These are phyloP conservation scores for Cytospora paraplurivora DNA, from an alignment of 2,329 filamentous ascomycete species.

Conservation along the genomic window DNA sequence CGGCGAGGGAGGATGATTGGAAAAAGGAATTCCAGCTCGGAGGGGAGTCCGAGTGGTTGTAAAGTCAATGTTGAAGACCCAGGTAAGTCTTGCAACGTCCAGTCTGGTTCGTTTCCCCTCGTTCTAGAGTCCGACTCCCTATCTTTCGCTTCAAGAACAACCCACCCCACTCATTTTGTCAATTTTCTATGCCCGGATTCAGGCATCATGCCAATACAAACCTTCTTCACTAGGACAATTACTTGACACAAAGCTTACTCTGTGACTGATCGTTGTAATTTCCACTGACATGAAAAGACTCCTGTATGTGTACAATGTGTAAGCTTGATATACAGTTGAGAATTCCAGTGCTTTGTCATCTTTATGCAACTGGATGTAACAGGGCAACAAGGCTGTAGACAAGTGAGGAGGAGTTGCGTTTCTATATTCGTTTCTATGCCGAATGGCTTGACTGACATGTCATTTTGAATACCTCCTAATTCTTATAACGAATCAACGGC, in stretches of 20 bases:
- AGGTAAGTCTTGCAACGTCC: not conserved
- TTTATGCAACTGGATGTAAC: no score
- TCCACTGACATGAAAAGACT: not conserved
- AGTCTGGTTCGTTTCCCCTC: not conserved
- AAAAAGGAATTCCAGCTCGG: not conserved
- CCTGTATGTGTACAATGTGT: not conserved
- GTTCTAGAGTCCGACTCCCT: not conserved
- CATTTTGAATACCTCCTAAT: no score
- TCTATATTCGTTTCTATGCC: not conserved
- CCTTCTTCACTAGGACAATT: not conserved
- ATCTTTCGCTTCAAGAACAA: not conserved
- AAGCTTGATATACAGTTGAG: not conserved
- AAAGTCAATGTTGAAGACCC: not conserved
- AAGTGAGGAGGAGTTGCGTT: not conserved
- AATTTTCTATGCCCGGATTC: not conserved
- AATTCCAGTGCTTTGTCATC: no score
- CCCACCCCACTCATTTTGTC: not conserved
- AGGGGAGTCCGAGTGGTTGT: not conserved
- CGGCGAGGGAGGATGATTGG: not conserved
- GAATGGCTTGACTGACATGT: not conserved
- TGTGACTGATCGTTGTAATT: not conserved
- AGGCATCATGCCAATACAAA: not conserved
- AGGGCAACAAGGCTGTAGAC: not conserved
- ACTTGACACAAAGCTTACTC: not conserved
- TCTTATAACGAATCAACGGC: no score